Evolutionary conservation across 495 filamentous ascomycete species (phyloP), one percentile per base, ranked within the genome.

Genomic region (Penicillium maclennaniae): DNA sequence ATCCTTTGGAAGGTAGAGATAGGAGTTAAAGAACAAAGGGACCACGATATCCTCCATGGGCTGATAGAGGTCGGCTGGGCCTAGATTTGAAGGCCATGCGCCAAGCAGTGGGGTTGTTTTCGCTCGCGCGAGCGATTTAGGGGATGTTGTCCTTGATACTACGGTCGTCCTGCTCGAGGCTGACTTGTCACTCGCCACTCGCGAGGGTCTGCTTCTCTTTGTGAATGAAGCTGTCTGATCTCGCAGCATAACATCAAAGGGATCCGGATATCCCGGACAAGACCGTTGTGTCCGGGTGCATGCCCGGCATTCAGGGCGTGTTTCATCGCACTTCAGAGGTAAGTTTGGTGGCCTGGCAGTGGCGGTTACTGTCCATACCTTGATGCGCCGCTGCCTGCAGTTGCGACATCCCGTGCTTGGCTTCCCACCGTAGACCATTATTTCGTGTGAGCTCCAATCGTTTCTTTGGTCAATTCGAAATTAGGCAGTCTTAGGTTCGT

Each of bases 401-500:
- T 77, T 83, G 48, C 79, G 79, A 64, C 86, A 88, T 39, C 83
- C 83, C 58, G 83, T 83, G 55, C 83, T 87, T 57, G 84, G 84
- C 58, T 86, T 88, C 27, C 86, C 85, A 61, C 79, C 79, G 65
- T 87, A 87, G n/a, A 88, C 85, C 84, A 87, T 89, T 21, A 34
- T 31, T 19, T 23, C 7, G 7, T 9, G 14, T n/a, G 21, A 6
- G 15, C 4, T 23, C 27, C 3, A 20, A 15, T 37, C 3, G 1
- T 7, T 16, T 23, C 1, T 7, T 31, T 38, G 7, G 7, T n/a
- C 16, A 47, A 27, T 25, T 7, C 7, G 10, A 31, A 6, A 31
- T 31, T 7, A 1, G 27, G 10, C 7, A 31, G 27, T 31, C 27
- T 3, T 31, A 7, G 7, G 27, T n/a, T n/a, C n/a, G 27, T 31